phyloP scores from a whole-genome alignment of 805 yeast species.

The Candida quercuum region DNA sequence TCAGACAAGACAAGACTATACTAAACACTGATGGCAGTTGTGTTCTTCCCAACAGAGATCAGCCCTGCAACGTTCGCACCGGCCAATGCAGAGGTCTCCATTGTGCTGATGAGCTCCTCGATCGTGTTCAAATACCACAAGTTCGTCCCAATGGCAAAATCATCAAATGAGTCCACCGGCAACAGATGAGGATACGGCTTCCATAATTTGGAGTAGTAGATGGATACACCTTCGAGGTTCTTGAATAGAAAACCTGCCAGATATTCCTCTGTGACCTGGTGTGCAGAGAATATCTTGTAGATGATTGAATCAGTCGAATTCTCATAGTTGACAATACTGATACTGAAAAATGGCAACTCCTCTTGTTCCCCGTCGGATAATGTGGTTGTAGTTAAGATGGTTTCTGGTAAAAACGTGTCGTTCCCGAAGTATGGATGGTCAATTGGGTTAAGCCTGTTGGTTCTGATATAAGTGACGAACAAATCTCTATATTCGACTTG shows the following conservation, averaged over 20 bases:
- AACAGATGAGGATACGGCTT: conserved; percentile 36
- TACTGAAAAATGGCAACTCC: conserved; percentile 29
- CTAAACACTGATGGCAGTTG: conserved; percentile 19
- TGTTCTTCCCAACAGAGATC: conserved; percentile 26
- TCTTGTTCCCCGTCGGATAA: conserved; percentile 8
- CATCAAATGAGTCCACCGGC: conserved; percentile 25
- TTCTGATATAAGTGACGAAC: conserved; percentile 32
- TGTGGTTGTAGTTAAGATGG: conserved; percentile 24
- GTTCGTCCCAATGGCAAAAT: conserved; percentile 26
- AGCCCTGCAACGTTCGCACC: conserved; percentile 46
- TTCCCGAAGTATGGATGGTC: conserved; percentile 17
- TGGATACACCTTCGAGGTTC: conserved; percentile 16
- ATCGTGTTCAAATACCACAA: conserved; percentile 41
- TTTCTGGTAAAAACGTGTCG: conserved; percentile 19
- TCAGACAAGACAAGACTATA: too few relatives aligned
- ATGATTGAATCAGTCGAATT: conserved; percentile 26
- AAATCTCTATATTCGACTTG: conserved; percentile 33
- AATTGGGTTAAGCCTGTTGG: conserved; percentile 17
- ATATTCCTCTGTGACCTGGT: conserved; percentile 17
- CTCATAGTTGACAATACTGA: conserved; percentile 26
- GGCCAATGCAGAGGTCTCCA: conserved; percentile 46
- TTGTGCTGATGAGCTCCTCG: conserved; percentile 43
- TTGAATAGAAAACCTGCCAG: conserved; percentile 16
- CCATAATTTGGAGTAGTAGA: conserved; percentile 35
- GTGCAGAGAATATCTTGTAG: conserved; percentile 38